phyloP scores from a whole-genome alignment of 805 yeast species.

The Lipomyces kockii region DNA sequence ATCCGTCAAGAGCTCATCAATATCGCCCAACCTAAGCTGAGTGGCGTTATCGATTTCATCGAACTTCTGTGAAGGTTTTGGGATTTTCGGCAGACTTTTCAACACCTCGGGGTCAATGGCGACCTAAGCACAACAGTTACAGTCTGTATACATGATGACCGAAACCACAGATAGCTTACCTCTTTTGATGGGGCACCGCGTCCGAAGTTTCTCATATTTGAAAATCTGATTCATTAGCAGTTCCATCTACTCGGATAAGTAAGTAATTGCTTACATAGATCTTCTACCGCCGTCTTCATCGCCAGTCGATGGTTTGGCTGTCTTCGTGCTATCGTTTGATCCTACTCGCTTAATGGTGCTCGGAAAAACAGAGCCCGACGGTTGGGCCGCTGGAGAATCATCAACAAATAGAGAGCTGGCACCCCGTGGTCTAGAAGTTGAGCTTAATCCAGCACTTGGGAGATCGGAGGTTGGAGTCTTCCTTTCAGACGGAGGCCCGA shows the following conservation, averaged over 20 bases:
- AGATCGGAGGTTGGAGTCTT: not conserved
- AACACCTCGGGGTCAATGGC: not conserved
- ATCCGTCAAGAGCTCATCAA: slow-evolving; percentile 45
- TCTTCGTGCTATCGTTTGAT: slow-evolving; percentile 5
- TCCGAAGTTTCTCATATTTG: slow-evolving; percentile 24
- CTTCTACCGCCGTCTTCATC: not conserved
- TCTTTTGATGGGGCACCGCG: slow-evolving; percentile 9
- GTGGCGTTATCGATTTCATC: slow-evolving; percentile 38
- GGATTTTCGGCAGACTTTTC: slow-evolving; percentile 12
- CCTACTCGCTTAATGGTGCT: slow-evolving; percentile 13
- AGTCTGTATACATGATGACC: not conserved
- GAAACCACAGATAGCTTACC: not conserved
- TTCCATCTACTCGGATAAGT: not conserved
- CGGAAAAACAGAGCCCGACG: slow-evolving; percentile 1
- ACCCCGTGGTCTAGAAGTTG: not conserved
- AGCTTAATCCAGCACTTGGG: not conserved
- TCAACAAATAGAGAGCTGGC: not conserved
- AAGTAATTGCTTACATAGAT: slow-evolving; percentile 6
- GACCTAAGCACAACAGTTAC: not conserved
- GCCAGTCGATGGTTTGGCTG: not conserved
- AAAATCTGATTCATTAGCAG: slow-evolving; percentile 15
- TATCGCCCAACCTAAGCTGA: slow-evolving; percentile 45
- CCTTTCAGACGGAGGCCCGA: not conserved
- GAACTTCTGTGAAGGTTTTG: slow-evolving; percentile 20
- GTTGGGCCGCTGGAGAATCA: not conserved